These are phyloP conservation scores for Ceratocystis alfenasii DNA, from an alignment of 2,329 filamentous ascomycete genomes.

Conservation along the genomic window DNA sequence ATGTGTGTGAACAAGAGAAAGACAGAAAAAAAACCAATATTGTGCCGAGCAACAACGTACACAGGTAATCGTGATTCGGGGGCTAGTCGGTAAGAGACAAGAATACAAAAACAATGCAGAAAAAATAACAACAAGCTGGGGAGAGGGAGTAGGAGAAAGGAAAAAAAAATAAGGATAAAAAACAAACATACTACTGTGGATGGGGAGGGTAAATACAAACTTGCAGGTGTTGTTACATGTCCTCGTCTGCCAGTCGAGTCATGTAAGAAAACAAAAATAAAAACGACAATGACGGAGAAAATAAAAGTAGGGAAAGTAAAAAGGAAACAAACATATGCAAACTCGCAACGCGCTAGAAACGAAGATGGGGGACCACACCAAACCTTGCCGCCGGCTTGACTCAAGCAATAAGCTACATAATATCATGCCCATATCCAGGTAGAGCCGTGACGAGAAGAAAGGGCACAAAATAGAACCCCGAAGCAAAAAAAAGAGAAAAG, in stretches of 20 bases:
- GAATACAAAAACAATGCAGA: conserved; percentile 5
- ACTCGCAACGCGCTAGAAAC: neutral
- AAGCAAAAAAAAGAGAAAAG: neutral
- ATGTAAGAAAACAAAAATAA: neutral
- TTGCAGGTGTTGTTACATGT: neutral
- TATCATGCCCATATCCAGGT: neutral
- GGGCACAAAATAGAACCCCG: neutral
- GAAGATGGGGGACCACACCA: neutral
- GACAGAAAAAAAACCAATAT: neutral
- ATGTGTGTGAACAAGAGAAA: neutral
- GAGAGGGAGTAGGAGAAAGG: neutral
- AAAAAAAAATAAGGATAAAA: neutral
- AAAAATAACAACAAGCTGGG: conserved; percentile 6
- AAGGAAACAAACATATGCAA: neutral
- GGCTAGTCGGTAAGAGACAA: neutral
- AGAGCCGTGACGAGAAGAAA: neutral
- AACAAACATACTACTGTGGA: conserved; percentile 13
- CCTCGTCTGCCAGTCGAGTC: neutral
- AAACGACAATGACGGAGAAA: conserved; percentile 8
- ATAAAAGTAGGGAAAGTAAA: neutral
- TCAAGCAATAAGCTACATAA: neutral
- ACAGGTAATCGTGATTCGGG: neutral
- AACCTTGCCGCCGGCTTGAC: conserved; percentile 5
- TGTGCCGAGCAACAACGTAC: neutral
- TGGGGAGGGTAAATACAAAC: neutral